Conservation (phyloP, 1,139 yeast species). For the Trichomonascaceae sp. region DNA sequence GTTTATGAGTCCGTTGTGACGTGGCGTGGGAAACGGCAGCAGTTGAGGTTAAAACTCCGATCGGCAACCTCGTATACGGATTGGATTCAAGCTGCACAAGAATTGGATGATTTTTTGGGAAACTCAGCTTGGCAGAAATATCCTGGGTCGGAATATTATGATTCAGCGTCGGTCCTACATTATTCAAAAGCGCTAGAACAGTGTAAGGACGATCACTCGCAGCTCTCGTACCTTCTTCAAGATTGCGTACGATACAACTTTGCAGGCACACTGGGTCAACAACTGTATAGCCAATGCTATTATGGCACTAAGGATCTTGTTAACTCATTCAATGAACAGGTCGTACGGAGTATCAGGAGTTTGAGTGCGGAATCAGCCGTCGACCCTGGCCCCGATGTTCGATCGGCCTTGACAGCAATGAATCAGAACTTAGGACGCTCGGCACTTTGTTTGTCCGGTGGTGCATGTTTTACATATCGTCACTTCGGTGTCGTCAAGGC, state of each 20-base stretch:
- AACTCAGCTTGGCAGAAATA: slow-evolving; percentile 59
- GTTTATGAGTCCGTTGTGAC: slow-evolving; percentile 48
- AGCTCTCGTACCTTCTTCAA: slow-evolving; percentile 44
- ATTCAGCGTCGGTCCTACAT: slow-evolving; percentile 51
- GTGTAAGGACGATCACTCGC: slow-evolving; percentile 32
- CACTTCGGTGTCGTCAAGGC: slow-evolving; percentile 78
- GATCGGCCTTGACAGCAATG: slow-evolving; percentile 35
- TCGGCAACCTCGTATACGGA: slow-evolving; percentile 48
- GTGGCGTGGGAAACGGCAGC: slow-evolving; percentile 54
- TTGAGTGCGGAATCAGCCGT: background rate
- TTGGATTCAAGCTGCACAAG: slow-evolving; percentile 56
- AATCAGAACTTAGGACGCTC: slow-evolving; percentile 65
- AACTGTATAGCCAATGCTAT: slow-evolving; percentile 66
- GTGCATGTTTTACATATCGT: slow-evolving; percentile 71
- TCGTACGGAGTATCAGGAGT: slow-evolving; percentile 26
- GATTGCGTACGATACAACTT: slow-evolving; percentile 67
- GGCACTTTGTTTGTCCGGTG: slow-evolving; percentile 71
- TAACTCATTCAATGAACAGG: slow-evolving; percentile 49
- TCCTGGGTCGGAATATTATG: slow-evolving; percentile 62
- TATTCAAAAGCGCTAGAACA: slow-evolving; percentile 44
- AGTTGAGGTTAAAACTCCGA: slow-evolving; percentile 46
- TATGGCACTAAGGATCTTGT: slow-evolving; percentile 67
- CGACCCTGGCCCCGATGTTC: slow-evolving; percentile 33
- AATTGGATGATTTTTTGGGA: slow-evolving; percentile 52
- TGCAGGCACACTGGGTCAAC: slow-evolving; percentile 72